phyloP scores from a whole-genome alignment of 495 filamentous ascomycete species.

The Pseudomonodictys pantanalensis region DNA sequence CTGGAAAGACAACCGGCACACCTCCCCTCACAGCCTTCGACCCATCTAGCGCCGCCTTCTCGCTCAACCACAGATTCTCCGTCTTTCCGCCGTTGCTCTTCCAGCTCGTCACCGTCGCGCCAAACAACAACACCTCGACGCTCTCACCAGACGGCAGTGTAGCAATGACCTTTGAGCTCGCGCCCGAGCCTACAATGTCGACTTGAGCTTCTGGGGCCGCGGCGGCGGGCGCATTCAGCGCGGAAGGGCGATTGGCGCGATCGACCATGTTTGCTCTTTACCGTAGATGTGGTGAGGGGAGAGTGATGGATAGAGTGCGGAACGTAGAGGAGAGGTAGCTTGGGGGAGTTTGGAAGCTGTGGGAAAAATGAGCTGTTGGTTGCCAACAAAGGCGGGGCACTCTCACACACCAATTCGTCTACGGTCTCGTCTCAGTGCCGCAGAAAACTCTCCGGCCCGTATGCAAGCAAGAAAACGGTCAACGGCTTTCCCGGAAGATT shows the following conservation, averaged over 20 bases:
- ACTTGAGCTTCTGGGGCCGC: constrained; percentile 23
- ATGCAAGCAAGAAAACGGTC: too few species aligned
- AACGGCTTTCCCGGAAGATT: too few species aligned
- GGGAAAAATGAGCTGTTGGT: too few species aligned
- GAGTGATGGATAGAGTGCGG: too few species aligned
- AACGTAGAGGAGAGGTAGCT: background rate
- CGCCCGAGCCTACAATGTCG: constrained; percentile 24
- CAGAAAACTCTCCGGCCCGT: too few species aligned
- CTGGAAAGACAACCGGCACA: constrained; percentile 93
- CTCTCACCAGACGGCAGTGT: constrained; percentile 80
- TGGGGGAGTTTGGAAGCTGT: background rate
- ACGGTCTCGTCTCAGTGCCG: too few species aligned
- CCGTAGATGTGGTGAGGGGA: too few species aligned
- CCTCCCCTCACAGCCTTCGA: constrained; percentile 69
- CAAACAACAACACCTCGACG: constrained; percentile 79
- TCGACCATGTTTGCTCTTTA: constrained; percentile 24
- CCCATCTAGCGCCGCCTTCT: constrained; percentile 66
- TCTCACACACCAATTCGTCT: too few species aligned
- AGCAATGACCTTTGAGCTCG: constrained; percentile 54
- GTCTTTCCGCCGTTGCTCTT: constrained; percentile 66
- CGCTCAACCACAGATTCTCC: constrained; percentile 86
- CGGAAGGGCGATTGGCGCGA: constrained; percentile 30
- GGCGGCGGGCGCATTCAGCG: constrained; percentile 25
- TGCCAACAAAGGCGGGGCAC: too few species aligned
- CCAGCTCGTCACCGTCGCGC: constrained; percentile 92